Base-by-base conservation (phyloP, 2,329 filamentous ascomycete species). In the Dothideomycetidae sp. region DNA sequence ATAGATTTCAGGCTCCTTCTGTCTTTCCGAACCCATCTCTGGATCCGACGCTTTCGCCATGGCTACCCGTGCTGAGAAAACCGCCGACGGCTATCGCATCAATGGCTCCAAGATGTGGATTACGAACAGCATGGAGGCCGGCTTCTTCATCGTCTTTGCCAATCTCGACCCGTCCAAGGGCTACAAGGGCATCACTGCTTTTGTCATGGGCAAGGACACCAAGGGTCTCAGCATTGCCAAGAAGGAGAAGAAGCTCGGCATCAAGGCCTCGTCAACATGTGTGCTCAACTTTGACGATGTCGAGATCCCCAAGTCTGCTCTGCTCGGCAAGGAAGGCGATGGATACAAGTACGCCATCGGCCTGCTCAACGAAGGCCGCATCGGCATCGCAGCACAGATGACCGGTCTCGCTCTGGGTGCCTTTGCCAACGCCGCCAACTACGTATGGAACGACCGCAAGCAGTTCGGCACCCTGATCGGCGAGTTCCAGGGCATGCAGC, bases 241-340 rank as follows among this genome's bases (percentile, higher is more conserved):
- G 74, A 98, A 98, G 70, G 90, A 98, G 70, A 96, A 96, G 79
- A 98, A 98, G 70, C 77, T 98, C 33, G 90, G 90, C 42, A 98
- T 98, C 65, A 79, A 74, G 54, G 90, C 90, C 37, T 92, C 82
- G 64, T 92, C 82, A 64, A 98, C 90, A 19, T 98, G 90, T 61
- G 88, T 94, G 45, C 70, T 98, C 59, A 96, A 83, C 70, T 93
- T 98, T 51, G 90, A 98, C 61, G 90, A 98, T 53, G 85, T 96
- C 36, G 74, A 88, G 53, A 72, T 98, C 28, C 85, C 90, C 44
- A 78, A 77, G 60, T 81, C 78, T 53, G 92, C 93, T 59, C 64
- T 98, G 11, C 72, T 98, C 1, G 90, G 90, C 45, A 71, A 86
- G 59, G 75, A 81, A 53, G 90, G 90, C 37, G 73, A 94, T 40